Base-by-base conservation (phyloP, 2,329 filamentous ascomycete species). In the Helminthosporium solani region DNA sequence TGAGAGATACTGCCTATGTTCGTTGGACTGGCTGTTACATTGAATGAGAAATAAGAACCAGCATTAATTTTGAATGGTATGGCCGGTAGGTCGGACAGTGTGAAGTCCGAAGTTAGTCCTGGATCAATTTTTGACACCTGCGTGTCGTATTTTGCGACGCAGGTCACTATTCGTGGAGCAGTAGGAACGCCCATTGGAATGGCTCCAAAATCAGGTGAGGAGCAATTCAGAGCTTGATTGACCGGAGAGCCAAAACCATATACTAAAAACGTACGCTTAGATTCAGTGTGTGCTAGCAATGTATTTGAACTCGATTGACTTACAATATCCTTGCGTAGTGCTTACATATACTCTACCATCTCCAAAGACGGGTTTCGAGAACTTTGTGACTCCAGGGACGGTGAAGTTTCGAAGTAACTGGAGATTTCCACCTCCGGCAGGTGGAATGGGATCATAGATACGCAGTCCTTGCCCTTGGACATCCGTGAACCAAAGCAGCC, bases 211-310 rank as follows among this genome's bases (percentile, higher is more conserved):
- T 74, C 68, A 20, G 74, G 60, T 0, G 74, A 72, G 0, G 75
- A 68, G 56, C 80, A 83, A 57, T 81, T 79, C 2, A 83, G 64
- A 0, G 80, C 75, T 3, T 72, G 56, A 31, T 78, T 81, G 21
- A 79, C 77, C 0, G 80, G 78, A 0, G 78, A 78, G 1, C 80
- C 80, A 44, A 80, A 82, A 2, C 72, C 79, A 23, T 82, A 81
- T 16, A 83, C 58, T n/a, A n/a, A n/a, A n/a, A n/a, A n/a, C n/a
- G n/a, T n/a, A n/a, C n/a, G n/a, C n/a, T n/a, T n/a, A n/a, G n/a
- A n/a, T n/a, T n/a, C n/a, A n/a, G n/a, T n/a, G n/a, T n/a, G n/a
- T n/a, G n/a, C n/a, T n/a, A n/a, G n/a, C n/a, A n/a, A n/a, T n/a
- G n/a, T n/a, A n/a, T n/a, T n/a, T n/a, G n/a, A n/a, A n/a, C n/a